These are phyloP conservation scores for Nigrospora sphaerica DNA, from an alignment of 2,329 filamentous ascomycete species.

Conservation along the genomic window DNA sequence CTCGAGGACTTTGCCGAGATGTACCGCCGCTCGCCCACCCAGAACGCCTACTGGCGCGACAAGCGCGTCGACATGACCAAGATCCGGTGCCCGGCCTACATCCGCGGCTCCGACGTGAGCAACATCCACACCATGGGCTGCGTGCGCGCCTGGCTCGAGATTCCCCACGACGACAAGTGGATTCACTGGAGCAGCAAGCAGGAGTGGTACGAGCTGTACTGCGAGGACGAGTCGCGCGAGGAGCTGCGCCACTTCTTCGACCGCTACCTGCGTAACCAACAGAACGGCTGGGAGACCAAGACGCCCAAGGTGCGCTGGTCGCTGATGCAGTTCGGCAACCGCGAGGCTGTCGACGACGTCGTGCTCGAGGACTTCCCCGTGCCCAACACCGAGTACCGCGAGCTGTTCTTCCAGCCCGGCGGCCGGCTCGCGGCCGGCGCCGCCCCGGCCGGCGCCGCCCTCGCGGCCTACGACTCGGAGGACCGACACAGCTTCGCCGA, in stretches of 20 bases:
- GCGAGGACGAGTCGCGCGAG: slow-evolving; percentile 18
- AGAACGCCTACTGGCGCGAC: slow-evolving; percentile 28
- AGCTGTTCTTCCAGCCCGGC: slow-evolving; percentile 18
- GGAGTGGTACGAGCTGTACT: slow-evolving; percentile 38
- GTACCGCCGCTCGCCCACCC: slow-evolving; percentile 25
- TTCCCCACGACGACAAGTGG: slow-evolving; percentile 33
- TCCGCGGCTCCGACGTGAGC: slow-evolving; percentile 23
- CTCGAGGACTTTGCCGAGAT: slow-evolving; percentile 35
- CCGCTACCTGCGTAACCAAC: slow-evolving; percentile 30
- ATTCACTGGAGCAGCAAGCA: slow-evolving; percentile 30
- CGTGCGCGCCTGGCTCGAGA: slow-evolving; percentile 28
- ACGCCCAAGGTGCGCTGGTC: slow-evolving; percentile 37
- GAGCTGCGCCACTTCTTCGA: slow-evolving; percentile 39
- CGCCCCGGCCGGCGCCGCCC: slow-evolving; percentile 1
- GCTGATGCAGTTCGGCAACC: slow-evolving; percentile 27
- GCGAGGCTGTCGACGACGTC: slow-evolving; percentile 22
- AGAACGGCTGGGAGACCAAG: slow-evolving; percentile 36
- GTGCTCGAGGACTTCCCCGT: slow-evolving; percentile 24
- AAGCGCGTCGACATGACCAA: slow-evolving; percentile 27
- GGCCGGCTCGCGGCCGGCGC: slow-evolving; percentile 2
- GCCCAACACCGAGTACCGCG: slow-evolving; percentile 23
- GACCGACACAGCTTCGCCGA: slow-evolving; percentile 14
- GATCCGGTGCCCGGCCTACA: slow-evolving; percentile 27
- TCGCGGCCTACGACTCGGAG: slow-evolving; percentile 24
- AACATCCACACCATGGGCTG: slow-evolving; percentile 27